phyloP scores from a whole-genome alignment of 2,329 filamentous ascomycete species.

The Cladophialophora bantiana region DNA sequence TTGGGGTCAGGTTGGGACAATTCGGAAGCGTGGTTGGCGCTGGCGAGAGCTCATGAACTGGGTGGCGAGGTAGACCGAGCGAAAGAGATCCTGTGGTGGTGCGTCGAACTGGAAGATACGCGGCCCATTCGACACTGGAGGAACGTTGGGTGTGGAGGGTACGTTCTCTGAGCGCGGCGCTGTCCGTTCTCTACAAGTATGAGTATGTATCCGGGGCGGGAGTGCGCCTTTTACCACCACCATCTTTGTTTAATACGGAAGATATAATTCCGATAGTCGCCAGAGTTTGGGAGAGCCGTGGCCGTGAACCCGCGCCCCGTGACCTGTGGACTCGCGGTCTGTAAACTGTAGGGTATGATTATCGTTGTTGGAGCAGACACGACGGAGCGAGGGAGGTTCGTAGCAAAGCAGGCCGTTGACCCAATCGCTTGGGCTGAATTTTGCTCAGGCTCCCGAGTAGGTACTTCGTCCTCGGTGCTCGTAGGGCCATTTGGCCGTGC shows the following conservation, averaged over 20 bases:
- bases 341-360: background rate
- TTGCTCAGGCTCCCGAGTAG: background rate
- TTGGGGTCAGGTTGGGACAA: slow-evolving; percentile 88
- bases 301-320: background rate
- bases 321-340: background rate
- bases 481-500: background rate
- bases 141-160: slow-evolving; percentile 71
- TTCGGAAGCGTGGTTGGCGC: slow-evolving; percentile 89
- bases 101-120: slow-evolving; percentile 89
- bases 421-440: background rate
- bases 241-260: background rate
- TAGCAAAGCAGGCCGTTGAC: background rate
- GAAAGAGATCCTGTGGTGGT: slow-evolving; percentile 96
- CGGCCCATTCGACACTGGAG: slow-evolving; percentile 81
- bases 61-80: slow-evolving; percentile 85
- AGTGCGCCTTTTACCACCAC: background rate
- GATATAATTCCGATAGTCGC: background rate
- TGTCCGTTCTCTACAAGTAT: too few relatives aligned
- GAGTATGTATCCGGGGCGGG: background rate
- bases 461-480: too few relatives aligned
- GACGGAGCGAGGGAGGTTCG: too few relatives aligned
- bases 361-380: too few relatives aligned
- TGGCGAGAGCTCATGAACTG: slow-evolving; percentile 87
- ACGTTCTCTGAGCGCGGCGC: slow-evolving; percentile 57
- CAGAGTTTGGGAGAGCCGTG: background rate